Conservation (phyloP, 2,329 filamentous ascomycete genomes). For the Onygenales sp. region DNA sequence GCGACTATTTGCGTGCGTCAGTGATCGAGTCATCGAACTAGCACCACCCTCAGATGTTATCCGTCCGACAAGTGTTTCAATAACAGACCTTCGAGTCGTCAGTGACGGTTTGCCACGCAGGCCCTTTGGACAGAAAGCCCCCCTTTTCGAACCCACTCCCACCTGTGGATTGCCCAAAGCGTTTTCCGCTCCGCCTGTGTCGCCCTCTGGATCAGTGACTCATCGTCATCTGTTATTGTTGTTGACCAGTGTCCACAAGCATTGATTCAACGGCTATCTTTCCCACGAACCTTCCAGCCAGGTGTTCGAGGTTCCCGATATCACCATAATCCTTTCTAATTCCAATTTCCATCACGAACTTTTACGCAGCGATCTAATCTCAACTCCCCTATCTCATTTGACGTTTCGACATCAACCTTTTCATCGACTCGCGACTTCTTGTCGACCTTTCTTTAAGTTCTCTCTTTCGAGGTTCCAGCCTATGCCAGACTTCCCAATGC, state of each 20-base stretch:
- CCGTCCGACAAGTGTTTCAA: not conserved
- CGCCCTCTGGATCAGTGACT: constrained; percentile 4
- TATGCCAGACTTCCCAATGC: constrained; percentile 9
- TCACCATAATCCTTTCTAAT: not conserved
- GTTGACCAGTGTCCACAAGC: not conserved
- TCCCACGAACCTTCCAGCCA: constrained; percentile 2
- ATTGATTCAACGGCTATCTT: not conserved
- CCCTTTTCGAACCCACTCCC: not conserved
- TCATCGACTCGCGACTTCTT: constrained; percentile 1
- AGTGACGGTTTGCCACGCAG: constrained; percentile 3
- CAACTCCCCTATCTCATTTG: not conserved
- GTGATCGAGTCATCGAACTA: not conserved
- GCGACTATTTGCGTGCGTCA: not conserved
- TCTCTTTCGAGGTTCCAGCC: not conserved
- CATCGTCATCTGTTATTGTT: constrained; percentile 3
- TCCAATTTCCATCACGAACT: constrained; percentile 9
- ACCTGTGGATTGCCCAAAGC: not conserved
- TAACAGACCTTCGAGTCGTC: constrained; percentile 5
- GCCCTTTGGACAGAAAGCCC: constrained; percentile 1
- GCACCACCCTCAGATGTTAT: constrained; percentile 4
- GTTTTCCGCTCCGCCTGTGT: constrained; percentile 1
- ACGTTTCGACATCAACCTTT: not conserved
- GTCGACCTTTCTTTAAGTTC: not conserved
- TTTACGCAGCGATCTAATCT: constrained; percentile 12
- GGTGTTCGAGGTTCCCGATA: constrained; percentile 5